phyloP scores from a whole-genome alignment of 1,139 yeast genomes.

The Magnusiomyces ingens region DNA sequence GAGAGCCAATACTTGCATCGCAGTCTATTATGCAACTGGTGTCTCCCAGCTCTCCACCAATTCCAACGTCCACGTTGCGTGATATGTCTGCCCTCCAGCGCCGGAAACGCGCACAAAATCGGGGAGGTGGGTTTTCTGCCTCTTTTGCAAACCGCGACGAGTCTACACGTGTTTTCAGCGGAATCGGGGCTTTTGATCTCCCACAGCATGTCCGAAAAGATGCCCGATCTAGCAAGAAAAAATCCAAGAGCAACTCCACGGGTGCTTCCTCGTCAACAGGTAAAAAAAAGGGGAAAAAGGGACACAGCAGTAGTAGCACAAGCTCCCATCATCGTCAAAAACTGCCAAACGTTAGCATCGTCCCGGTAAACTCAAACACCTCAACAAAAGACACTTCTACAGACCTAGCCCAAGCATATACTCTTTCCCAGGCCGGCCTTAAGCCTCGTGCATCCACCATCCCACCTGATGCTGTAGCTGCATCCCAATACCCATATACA shows the following conservation, averaged over 20 bases:
- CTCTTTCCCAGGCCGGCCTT: not conserved
- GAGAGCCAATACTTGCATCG: slow-evolving; percentile 3
- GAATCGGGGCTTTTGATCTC: not conserved
- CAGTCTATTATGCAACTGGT: slow-evolving; percentile 11
- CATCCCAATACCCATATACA: not conserved
- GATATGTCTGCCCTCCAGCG: slow-evolving; percentile 3
- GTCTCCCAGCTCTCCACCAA: slow-evolving; percentile 15
- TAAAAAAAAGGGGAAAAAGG: not conserved
- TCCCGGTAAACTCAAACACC: not conserved
- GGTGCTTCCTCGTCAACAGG: not conserved
- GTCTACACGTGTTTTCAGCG: not conserved
- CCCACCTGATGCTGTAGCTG: not conserved
- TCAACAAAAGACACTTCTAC: not conserved
- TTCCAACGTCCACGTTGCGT: slow-evolving; percentile 12
- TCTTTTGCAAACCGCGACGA: not conserved
- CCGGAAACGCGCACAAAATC: not conserved
- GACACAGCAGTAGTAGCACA: not conserved
- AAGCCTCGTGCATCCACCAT: not conserved
- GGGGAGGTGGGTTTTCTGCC: not conserved
- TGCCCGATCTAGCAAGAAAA: not conserved
- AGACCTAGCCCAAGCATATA: not conserved
- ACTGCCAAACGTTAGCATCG: not conserved
- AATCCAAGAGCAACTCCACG: not conserved
- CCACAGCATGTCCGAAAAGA: not conserved
- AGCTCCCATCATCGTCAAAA: not conserved